Evolutionary conservation across 345 rosid species (phyloP).

Genomic region (Litchi chinensis): DNA sequence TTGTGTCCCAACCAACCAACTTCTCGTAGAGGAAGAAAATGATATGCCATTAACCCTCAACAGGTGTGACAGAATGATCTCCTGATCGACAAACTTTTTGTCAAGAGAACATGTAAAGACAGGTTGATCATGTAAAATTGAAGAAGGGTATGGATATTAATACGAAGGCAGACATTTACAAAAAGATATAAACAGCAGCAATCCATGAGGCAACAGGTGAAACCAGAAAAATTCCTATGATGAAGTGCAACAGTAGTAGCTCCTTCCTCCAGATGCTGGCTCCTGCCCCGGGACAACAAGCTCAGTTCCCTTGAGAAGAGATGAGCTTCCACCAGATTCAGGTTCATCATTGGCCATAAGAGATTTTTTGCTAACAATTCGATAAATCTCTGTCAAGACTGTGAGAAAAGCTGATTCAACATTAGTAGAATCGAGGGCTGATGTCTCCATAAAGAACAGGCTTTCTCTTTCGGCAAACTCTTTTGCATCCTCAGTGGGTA

Average conservation of each 20-base stretch:
- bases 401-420: constrained; percentile 62
- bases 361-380: constrained; percentile 52
- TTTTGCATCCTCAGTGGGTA: constrained; percentile 58
- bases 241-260: constrained; percentile 38
- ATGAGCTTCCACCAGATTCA: constrained; percentile 46
- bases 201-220: background rate
- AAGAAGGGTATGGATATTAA: background rate
- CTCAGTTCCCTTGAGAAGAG: constrained; percentile 55
- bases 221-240: constrained; percentile 25
- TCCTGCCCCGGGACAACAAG: constrained; percentile 44
- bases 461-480: constrained; percentile 60
- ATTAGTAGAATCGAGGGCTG: constrained; percentile 62
- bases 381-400: constrained; percentile 57
- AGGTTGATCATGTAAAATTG: background rate
- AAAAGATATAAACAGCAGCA: constrained; percentile 12
- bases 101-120: constrained; percentile 10
- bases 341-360: constrained; percentile 54
- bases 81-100: background rate
- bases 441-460: constrained; percentile 67
- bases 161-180: constrained; percentile 4
- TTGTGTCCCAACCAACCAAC: constrained; percentile 7
- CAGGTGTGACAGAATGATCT: background rate
- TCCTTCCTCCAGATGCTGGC: constrained; percentile 31
- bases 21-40: constrained; percentile 9
- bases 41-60: background rate